Evolutionary conservation across 192 early-diverging fungal species (phyloP).

Genomic region (Backusella tarrabulga): DNA sequence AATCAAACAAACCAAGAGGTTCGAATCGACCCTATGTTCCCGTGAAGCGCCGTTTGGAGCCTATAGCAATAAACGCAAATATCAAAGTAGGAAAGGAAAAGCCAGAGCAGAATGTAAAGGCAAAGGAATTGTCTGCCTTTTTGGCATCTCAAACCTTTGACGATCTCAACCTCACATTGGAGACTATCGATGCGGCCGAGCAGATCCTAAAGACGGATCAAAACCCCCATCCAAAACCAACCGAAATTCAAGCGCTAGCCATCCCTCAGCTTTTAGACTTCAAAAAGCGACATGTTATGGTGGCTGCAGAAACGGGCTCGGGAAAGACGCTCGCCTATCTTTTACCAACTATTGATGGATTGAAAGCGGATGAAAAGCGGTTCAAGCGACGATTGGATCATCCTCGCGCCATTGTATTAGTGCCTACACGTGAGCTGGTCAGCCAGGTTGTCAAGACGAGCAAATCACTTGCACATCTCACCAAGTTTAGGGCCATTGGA

Average conservation of each 20-base stretch:
- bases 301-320: slow-evolving; percentile 88
- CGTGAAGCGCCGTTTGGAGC: slow-evolving; percentile 32
- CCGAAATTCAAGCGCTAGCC: slow-evolving; percentile 81
- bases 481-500: slow-evolving; percentile 67
- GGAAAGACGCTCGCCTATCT: slow-evolving; percentile 93
- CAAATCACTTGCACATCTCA: slow-evolving; percentile 69
- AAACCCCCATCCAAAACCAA: slow-evolving; percentile 55
- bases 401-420: slow-evolving; percentile 81
- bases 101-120: slow-evolving; percentile 1
- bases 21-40: slow-evolving; percentile 27
- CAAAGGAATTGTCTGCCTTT: slow-evolving; percentile 19
- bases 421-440: slow-evolving; percentile 89
- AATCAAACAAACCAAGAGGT: slow-evolving; percentile 8
- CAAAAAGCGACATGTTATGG: slow-evolving; percentile 52
- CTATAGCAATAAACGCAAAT: slow-evolving; percentile 11
- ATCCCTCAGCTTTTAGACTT: slow-evolving; percentile 68
- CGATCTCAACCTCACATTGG: slow-evolving; percentile 52
- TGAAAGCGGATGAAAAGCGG: slow-evolving; percentile 67
- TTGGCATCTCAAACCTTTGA: slow-evolving; percentile 50
- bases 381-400: slow-evolving; percentile 64
- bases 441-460: slow-evolving; percentile 71
- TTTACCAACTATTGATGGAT: slow-evolving; percentile 69
- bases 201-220: not conserved
- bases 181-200: not conserved
- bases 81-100: not conserved